phyloP scores from a whole-genome alignment of 129 eudicot species.

The Dittrichia graveolens region DNA sequence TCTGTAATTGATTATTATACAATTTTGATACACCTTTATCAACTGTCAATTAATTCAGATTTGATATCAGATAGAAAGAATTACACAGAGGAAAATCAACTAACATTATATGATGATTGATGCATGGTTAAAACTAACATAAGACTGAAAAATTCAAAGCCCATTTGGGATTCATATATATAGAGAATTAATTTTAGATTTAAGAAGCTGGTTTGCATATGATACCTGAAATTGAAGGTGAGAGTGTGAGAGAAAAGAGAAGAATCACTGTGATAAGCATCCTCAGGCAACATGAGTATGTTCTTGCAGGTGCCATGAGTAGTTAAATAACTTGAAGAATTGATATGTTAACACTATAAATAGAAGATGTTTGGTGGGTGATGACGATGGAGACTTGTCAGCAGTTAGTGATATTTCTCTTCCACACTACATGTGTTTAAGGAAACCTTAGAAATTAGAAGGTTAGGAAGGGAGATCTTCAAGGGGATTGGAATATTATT shows the following conservation, averaged over 20 bases:
- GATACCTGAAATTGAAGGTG: constrained; percentile 57
- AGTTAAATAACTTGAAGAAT: constrained; percentile 20
- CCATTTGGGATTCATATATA: background rate
- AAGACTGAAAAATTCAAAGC: constrained; percentile 2
- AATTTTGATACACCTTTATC: background rate
- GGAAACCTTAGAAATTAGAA: constrained; percentile 14
- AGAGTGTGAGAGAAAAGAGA: constrained; percentile 41
- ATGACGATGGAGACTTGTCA: constrained; percentile 25
- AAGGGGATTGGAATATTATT: constrained; percentile 29
- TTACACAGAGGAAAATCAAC: constrained; percentile 1
- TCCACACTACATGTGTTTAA: constrained; percentile 18
- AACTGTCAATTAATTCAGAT: constrained; percentile 7
- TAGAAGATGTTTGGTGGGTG: constrained; percentile 25
- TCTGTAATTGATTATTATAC: background rate
- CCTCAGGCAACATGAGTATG: constrained; percentile 32
- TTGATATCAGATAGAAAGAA: constrained; percentile 1
- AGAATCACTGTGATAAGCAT: constrained; percentile 39
- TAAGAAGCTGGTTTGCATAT: background rate
- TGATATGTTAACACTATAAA: constrained; percentile 32
- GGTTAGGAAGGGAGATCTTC: constrained; percentile 2
- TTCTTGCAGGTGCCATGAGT: constrained; percentile 52
- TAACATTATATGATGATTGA: constrained; percentile 6
- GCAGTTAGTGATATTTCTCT: constrained; percentile 24
- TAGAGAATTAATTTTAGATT: background rate
- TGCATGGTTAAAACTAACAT: background rate